Evolutionary conservation across 345 rosid species (phyloP).

Genomic region (Gossypium bickii): DNA sequence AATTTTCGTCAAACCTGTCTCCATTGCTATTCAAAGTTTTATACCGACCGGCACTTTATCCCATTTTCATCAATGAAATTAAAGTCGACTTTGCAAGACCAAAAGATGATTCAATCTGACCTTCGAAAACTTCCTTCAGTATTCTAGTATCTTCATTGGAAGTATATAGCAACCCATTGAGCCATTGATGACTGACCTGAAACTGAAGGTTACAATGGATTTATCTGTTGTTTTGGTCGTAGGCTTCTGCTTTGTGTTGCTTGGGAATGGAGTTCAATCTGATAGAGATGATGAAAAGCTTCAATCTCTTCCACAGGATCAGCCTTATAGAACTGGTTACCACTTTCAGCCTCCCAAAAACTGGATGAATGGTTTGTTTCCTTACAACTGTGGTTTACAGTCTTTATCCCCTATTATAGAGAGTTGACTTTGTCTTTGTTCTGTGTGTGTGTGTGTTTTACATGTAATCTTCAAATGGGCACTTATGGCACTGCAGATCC

Average conservation of each 20-base stretch:
- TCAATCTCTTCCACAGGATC: slow-evolving; percentile 7
- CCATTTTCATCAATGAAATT: not conserved
- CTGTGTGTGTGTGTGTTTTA: not conserved
- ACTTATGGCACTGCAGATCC: not conserved
- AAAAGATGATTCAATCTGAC: not conserved
- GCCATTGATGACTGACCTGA: not conserved
- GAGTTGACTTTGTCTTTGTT: too few species aligned
- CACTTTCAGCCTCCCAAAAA: slow-evolving; percentile 73
- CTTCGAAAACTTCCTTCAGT: not conserved
- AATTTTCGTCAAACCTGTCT: not conserved
- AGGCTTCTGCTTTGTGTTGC: slow-evolving; percentile 20
- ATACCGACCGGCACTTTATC: not conserved
- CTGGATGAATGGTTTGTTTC: slow-evolving; percentile 65
- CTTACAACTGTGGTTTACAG: not conserved
- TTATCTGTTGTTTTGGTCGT: slow-evolving; percentile 4
- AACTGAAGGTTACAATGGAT: slow-evolving; percentile 1
- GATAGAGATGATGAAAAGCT: not conserved
- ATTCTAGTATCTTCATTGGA: not conserved
- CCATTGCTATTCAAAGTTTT: not conserved
- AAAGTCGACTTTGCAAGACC: not conserved
- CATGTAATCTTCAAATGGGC: not conserved
- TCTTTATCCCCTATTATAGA: not conserved
- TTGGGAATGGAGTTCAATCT: slow-evolving; percentile 24
- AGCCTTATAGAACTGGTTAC: slow-evolving; percentile 64
- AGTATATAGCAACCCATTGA: not conserved